Evolutionary conservation across 371 early-diverging fungal species (phyloP), one percentile per base, ranked within the genome.

Genomic region (Syncephalastrum contaminatum): DNA sequence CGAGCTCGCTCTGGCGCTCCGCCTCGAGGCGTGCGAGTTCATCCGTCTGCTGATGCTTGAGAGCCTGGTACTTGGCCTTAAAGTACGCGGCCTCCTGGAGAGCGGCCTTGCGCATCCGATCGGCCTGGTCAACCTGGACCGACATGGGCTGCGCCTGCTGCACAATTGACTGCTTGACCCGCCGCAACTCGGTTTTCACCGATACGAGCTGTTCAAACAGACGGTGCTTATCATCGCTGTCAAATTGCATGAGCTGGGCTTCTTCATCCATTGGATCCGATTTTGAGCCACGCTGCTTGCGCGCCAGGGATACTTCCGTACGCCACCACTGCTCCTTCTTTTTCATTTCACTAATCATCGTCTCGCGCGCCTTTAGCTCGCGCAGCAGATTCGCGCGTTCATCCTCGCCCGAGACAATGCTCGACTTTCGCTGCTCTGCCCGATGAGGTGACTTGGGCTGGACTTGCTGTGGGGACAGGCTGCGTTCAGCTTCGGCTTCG

Each of bases 31-130:
- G 24, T 4, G 59, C 53, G 2, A 61, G 12, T 10, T 75, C 77
- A 14, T 55, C 56, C 12, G 48, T 61, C 55, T 75, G 50, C 50
- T 51, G 64, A 54, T 55, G n/a, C 64, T 75, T 46, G 58, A 73
- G 21, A 55, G 64, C 64, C 25, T 47, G 53, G 46, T 71, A 67
- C 44, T 83, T 83, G 15, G 80, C 75, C 54, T 81, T 81, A 50
- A 80, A 72, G 56, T 83, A 83, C 0, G 77, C 80, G 0, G 84
- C 81, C 53, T 83, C 84, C 53, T 83, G 84, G n/a, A 83, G 63
- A 1, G 84, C 84, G 2, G 77, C 80, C 2, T 72, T 68, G 30
- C 80, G 69, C 66, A 79, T 66, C 4, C 79, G 72, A 48, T 83
- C 84, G 5, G 84, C 78, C 27, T 77, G 75, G 16, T 57, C 67